Evolutionary conservation across 805 yeast species (phyloP).

Genomic region (Henningerozyma blattae): DNA sequence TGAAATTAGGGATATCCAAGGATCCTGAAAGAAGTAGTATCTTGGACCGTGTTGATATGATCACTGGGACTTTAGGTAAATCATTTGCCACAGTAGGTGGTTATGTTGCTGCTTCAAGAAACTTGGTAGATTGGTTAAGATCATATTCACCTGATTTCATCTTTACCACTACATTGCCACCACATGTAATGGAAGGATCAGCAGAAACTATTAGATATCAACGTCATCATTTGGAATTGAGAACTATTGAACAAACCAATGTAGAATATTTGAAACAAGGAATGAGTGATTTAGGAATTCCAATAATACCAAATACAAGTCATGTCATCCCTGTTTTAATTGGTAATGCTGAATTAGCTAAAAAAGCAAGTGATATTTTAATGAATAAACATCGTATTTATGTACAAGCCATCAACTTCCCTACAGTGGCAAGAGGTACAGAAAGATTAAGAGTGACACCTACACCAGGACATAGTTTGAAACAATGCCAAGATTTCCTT

Average conservation of each 20-base stretch:
- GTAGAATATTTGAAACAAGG: conserved; percentile 75
- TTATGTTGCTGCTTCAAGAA: conserved; percentile 80
- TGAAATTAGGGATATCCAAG: conserved; percentile 44
- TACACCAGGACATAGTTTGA: conserved; percentile 87
- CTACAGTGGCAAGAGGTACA: conserved; percentile 91
- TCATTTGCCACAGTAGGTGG: conserved; percentile 98
- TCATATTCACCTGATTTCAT: conserved; percentile 96
- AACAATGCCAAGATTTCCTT: conserved; percentile 63
- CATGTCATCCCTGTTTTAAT: conserved; percentile 93
- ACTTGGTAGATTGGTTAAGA: conserved; percentile 87
- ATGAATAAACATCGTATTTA: conserved; percentile 77
- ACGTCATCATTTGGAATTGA: conserved; percentile 61
- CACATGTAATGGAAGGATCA: conserved; percentile 96
- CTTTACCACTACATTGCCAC: conserved; percentile 93
- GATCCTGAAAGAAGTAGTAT: conserved; percentile 28
- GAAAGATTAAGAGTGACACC: conserved; percentile 98
- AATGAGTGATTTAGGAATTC: conserved; percentile 63
- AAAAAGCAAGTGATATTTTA: conserved; percentile 79
- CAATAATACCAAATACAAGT: conserved; percentile 94
- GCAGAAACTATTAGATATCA: conserved; percentile 78
- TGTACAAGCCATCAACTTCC: conserved; percentile 97
- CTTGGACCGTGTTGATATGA: conserved; percentile 85
- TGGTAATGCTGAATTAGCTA: conserved; percentile 90
- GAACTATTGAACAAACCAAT: conserved; percentile 75
- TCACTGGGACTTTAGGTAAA: conserved; percentile 96